These are phyloP conservation scores for Saccharomycopsis sp. DNA, from an alignment of 805 yeast genomes.

Conservation along the genomic window DNA sequence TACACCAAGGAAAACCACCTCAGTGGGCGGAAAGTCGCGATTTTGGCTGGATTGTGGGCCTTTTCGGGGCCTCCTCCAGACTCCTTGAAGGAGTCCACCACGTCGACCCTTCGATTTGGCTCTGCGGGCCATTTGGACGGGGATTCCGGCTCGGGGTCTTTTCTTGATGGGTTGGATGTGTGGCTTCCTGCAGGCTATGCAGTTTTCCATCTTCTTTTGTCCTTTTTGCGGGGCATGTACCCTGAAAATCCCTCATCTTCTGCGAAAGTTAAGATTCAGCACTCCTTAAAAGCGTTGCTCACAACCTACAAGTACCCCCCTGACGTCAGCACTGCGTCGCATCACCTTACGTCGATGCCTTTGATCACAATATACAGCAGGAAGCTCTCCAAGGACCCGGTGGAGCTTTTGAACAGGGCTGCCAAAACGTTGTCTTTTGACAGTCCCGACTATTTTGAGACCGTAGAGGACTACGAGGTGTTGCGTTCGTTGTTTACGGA, in stretches of 20 bases:
- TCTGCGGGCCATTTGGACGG: slow-evolving; percentile 13
- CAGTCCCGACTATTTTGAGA: slow-evolving; percentile 59
- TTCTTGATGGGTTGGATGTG: slow-evolving; percentile 62
- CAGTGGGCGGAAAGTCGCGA: slow-evolving; percentile 72
- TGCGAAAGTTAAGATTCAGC: slow-evolving; percentile 51
- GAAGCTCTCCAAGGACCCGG: slow-evolving; percentile 37
- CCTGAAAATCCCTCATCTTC: slow-evolving; percentile 45
- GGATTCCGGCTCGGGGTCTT: slow-evolving; percentile 30
- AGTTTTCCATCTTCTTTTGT: slow-evolving; percentile 67
- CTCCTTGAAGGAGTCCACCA: slow-evolving; percentile 16
- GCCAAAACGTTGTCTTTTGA: slow-evolving; percentile 60
- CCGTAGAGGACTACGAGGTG: slow-evolving; percentile 72
- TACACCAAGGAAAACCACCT: slow-evolving; percentile 72
- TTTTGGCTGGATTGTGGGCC: slow-evolving; percentile 87
- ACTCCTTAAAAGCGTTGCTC: slow-evolving; percentile 55
- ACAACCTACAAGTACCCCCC: slow-evolving; percentile 73
- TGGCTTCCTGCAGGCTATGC: slow-evolving; percentile 86
- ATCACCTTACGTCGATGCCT: slow-evolving; percentile 32
- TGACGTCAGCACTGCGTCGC: slow-evolving; percentile 33
- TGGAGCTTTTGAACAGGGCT: slow-evolving; percentile 54
- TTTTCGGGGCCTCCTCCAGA: slow-evolving; percentile 41
- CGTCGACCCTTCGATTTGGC: slow-evolving; percentile 25
- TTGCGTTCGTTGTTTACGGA: slow-evolving; percentile 65
- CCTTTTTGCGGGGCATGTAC: slow-evolving; percentile 73
- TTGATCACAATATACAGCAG: slow-evolving; percentile 46